Percentiles rank a stretch among this genome's conserved stretches.
phyloP scores from a whole-genome alignment of 495 filamentous ascomycete genomes.

The Cenococcum geophilum region DNA sequence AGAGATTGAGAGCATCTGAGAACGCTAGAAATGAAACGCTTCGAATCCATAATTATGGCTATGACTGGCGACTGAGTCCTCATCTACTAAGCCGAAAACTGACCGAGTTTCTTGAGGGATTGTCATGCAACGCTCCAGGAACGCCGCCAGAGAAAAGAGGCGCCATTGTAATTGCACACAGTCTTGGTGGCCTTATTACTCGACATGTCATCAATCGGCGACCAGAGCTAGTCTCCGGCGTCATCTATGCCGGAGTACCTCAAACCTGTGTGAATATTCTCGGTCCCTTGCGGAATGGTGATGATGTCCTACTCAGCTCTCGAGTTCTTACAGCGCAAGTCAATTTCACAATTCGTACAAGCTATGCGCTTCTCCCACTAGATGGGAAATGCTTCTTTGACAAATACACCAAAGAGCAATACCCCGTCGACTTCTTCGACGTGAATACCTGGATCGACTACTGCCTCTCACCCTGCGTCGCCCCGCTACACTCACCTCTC shows the following conservation, averaged over 20 bases:
- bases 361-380: slow-evolving; percentile 78
- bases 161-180: slow-evolving; percentile 80
- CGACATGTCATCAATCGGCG: slow-evolving; percentile 83
- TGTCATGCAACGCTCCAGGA: slow-evolving; percentile 64
- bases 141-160: slow-evolving; percentile 51
- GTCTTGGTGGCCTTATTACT: slow-evolving; percentile 82
- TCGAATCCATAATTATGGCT: slow-evolving; percentile 84
- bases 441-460: slow-evolving; percentile 72
- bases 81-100: slow-evolving; percentile 65
- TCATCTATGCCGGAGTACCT: slow-evolving; percentile 80
- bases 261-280: slow-evolving; percentile 86
- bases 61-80: slow-evolving; percentile 91
- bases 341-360: slow-evolving; percentile 86
- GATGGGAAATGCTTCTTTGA: slow-evolving; percentile 86
- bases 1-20: slow-evolving; percentile 63
- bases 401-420: slow-evolving; percentile 71
- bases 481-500: slow-evolving; percentile 49
- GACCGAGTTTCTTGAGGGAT: slow-evolving; percentile 60
- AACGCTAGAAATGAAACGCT: slow-evolving; percentile 66
- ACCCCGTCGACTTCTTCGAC: slow-evolving; percentile 80
- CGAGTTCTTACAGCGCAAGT: slow-evolving; percentile 90
- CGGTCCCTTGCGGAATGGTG: slow-evolving; percentile 82
- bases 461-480: slow-evolving; percentile 70
- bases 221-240: slow-evolving; percentile 81
- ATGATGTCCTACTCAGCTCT: slow-evolving; percentile 83